Evolutionary conservation across 2,329 filamentous ascomycete genomes (phyloP), one percentile per base, ranked within the genome.

Genomic region (Aspergillus sp.): DNA sequence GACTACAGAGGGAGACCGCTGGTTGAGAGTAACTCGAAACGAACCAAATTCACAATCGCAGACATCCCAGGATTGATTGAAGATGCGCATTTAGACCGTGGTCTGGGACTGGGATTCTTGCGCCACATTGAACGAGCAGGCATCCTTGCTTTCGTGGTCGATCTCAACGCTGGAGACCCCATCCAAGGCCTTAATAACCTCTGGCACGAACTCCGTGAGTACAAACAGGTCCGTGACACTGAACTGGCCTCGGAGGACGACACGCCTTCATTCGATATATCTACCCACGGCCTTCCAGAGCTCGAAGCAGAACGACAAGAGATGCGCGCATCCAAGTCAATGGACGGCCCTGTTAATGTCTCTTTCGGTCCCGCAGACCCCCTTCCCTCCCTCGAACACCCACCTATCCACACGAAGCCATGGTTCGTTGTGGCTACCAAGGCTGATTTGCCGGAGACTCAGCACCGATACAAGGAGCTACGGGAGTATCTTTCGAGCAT

Each of bases 341-440:
- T n/a, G 13, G 41, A 43, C 6, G n/a, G 22, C 12, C 22, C 23
- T 3, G 30, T 44, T 15, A 37, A 48, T 2, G 45, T 50, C 19
- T 5, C 52, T 30, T 41, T 53, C 15, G 49, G 53, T 32, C 51
- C 53, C 15, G 46, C 52, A 10, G 46, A 53, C 7, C 48, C 52
- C 32, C 67, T 81, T 17, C 75, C 73, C 37, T 74, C 70, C 20
- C 66, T 79, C 30, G 67, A 68, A 20, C 70, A 79, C 9, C 76
- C 87, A n/a, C 82, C 85, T 37, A 94, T 97, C 55, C 86, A 87
- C n/a, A 81, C 81, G 30, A 98, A 98, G 72, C 90, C 93, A 1
- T 98, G 93, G 93, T 93, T 95, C 60, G 90, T 96, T 4, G 83
- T 96, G 39, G 91, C 88, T 1, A 96, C 90, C 17, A 97, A 97